Evolutionary conservation across 768 basidiomycete species (phyloP), one percentile per base, ranked within the genome.

Genomic region (Hypholoma sublateritium): DNA sequence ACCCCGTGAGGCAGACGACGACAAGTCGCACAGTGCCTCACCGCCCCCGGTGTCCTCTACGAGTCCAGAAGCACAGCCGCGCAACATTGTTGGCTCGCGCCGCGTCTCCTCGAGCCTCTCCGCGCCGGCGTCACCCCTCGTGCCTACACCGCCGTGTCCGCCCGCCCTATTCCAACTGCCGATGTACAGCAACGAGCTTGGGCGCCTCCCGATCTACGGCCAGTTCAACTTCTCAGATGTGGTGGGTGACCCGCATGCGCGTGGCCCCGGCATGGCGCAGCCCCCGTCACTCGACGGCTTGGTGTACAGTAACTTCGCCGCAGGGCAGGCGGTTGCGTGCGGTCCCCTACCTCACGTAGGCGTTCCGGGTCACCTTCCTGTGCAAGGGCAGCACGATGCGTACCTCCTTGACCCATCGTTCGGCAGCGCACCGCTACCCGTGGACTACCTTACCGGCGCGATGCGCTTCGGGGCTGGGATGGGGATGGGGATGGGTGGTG

Each of bases 181-280:
- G 0, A 76, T 84, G 64, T 81, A 85, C 62, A 79, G 76, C 63
- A 79, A 78, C 45, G 85, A 86, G 53, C 70, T 87, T 6, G 85
- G 84, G 3, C 72, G 81, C 39, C 67, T 86, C 0, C 86, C 85
- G 1, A 65, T 77, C 4, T 75, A 74, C 57, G 76, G 75, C 3
- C 73, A 77, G 57, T 74, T 77, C 57, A 74, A 68, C 44, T 76
- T 75, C 45, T 64, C 67, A 1, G 74, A 74, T 47, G 64, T 69
- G 2, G 55, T 56, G 28, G 5, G 28, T 51, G 56, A 53, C 21
- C 42, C 61, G 6, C 56, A 58, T 37, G 57, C 56, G n/a, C 62
- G 61, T 28, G 32, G 28, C 46, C 28, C 57, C 60, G 5, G 17
- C 5, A 24, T 13, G 44, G 44, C 19, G 5, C 24, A 6, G 12